Evolutionary conservation across 495 filamentous ascomycete genomes (phyloP).

Genomic region (Evansstolkia leycettana): DNA sequence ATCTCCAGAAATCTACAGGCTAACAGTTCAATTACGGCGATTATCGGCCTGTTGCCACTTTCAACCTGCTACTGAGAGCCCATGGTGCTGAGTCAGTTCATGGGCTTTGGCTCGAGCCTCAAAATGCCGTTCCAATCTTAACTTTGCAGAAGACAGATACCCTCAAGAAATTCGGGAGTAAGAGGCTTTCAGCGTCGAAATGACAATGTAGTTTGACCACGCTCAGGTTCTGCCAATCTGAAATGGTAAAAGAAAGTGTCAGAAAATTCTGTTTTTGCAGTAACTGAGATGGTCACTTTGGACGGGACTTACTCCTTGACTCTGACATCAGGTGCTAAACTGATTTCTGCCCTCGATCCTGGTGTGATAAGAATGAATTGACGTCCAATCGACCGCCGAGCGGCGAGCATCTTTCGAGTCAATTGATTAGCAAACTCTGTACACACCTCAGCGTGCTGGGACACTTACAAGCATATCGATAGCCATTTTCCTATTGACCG

Average conservation of each 20-base stretch:
- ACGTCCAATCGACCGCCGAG: constrained; percentile 69
- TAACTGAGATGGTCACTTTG: constrained; percentile 3
- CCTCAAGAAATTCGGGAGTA: no score
- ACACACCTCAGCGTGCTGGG: background rate
- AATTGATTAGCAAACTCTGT: constrained; percentile 8
- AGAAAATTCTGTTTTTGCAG: constrained; percentile 5
- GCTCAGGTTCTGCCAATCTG: constrained; percentile 49
- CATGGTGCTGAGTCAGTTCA: no score
- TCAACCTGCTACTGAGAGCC: no score
- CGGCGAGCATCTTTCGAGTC: constrained; percentile 56
- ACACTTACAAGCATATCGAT: constrained; percentile 82
- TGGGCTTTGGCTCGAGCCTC: no score
- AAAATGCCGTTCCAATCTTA: no score
- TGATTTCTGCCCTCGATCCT: constrained; percentile 64
- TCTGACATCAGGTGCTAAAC: constrained; percentile 62
- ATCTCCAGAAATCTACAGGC: no score
- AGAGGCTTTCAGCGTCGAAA: constrained; percentile 11
- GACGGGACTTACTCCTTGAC: constrained; percentile 58
- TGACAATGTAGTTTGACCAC: constrained; percentile 29
- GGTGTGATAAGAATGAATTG: constrained; percentile 98
- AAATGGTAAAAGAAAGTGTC: background rate
- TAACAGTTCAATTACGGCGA: no score
- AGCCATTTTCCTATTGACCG: constrained; percentile 84
- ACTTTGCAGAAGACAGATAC: no score
- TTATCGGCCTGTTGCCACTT: no score